A percentile compares a stretch with the other conserved stretches of the same genome.
Evolutionary conservation across 2,329 filamentous ascomycete genomes (phyloP).

Genomic region (Pseudogymnoascus sp.): DNA sequence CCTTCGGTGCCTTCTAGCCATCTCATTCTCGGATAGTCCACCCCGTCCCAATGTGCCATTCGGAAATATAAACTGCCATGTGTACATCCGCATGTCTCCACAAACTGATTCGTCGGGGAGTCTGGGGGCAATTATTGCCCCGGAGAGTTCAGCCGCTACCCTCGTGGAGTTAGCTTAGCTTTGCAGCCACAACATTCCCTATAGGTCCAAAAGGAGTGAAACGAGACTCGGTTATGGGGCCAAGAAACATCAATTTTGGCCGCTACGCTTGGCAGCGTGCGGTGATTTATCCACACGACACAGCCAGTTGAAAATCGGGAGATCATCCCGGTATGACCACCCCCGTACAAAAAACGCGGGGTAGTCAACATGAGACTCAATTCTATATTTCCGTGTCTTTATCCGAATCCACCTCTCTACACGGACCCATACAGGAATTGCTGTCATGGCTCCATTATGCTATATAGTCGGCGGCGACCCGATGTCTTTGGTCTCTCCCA

Average conservation of each 20-base stretch:
- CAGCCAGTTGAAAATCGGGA: slow-evolving; percentile 8
- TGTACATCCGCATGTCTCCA: background rate
- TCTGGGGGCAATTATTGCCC: slow-evolving; percentile 2
- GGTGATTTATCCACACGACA: background rate
- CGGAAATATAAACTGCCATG: slow-evolving; percentile 9
- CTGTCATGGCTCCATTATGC: slow-evolving; percentile 6
- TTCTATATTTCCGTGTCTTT: slow-evolving; percentile 8
- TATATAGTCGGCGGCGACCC: slow-evolving; percentile 6
- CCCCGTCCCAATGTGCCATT: background rate
- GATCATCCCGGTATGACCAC: slow-evolving; percentile 1
- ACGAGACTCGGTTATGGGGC: slow-evolving; percentile 2
- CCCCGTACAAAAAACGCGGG: slow-evolving; percentile 10
- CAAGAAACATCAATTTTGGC: slow-evolving; percentile 4
- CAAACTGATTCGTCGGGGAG: background rate
- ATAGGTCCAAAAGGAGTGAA: background rate
- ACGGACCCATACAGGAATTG: background rate
- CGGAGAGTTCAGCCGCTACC: background rate
- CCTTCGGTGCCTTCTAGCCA: slow-evolving; percentile 5
- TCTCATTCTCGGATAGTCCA: background rate
- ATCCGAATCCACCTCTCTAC: slow-evolving; percentile 4
- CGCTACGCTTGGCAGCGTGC: background rate
- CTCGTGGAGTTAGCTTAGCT: background rate
- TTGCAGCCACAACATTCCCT: background rate
- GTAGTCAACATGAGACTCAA: slow-evolving; percentile 2
- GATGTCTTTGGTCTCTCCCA: background rate